Conservation (phyloP, 2,329 filamentous ascomycete genomes). For the Lachnellula cervina region DNA sequence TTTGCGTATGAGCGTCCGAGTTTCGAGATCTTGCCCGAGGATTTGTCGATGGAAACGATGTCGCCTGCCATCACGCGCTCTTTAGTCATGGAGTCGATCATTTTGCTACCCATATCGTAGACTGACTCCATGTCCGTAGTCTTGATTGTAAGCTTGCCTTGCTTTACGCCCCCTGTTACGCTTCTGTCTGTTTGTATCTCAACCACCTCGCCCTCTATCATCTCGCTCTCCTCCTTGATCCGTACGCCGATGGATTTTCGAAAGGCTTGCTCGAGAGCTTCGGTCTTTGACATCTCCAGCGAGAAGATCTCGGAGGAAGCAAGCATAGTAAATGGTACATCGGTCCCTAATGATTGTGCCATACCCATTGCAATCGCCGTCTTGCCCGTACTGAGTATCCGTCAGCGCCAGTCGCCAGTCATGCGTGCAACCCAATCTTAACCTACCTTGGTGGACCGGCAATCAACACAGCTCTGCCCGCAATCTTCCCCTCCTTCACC, state of each 20-base stretch:
- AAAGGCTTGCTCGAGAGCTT: constrained; percentile 97
- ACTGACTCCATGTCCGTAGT: constrained; percentile 99
- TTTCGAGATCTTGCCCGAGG: constrained; percentile 96
- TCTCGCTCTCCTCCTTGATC: constrained; percentile 98
- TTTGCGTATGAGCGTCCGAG: constrained; percentile 90
- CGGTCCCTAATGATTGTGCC: constrained; percentile 88
- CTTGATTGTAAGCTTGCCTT: constrained; percentile 98
- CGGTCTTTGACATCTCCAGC: constrained; percentile 98
- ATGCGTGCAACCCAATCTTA: not conserved
- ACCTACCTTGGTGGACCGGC: constrained; percentile 79
- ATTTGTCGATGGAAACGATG: constrained; percentile 98
- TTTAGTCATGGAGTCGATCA: constrained; percentile 99
- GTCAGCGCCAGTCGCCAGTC: constrained; percentile 5
- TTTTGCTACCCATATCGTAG: constrained; percentile 99
- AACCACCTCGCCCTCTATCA: constrained; percentile 98
- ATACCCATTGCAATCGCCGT: constrained; percentile 98
- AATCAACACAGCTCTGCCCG: constrained; percentile 88
- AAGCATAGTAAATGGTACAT: constrained; percentile 94
- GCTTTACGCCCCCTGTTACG: constrained; percentile 93
- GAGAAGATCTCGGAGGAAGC: constrained; percentile 97
- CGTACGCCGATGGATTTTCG: constrained; percentile 96
- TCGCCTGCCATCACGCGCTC: constrained; percentile 98
- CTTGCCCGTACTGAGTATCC: constrained; percentile 73
- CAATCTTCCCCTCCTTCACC: constrained; percentile 99
- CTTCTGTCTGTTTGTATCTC: constrained; percentile 98